These are phyloP conservation scores for Myriangium duriaei DNA, from an alignment of 2,329 filamentous ascomycete species.

Conservation along the genomic window DNA sequence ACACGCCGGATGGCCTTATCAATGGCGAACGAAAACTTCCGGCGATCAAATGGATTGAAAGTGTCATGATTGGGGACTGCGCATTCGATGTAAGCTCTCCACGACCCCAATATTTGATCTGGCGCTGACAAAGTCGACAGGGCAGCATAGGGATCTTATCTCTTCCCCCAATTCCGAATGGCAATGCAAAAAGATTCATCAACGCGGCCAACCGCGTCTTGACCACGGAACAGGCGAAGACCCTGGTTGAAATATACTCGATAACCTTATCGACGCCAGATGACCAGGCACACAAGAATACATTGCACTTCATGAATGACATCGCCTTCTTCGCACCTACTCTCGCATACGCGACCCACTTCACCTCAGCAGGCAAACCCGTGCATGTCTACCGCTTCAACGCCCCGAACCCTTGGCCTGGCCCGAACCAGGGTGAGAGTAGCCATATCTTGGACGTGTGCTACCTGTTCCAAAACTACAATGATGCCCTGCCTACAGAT, in stretches of 20 bases:
- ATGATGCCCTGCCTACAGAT: slow-evolving; percentile 24
- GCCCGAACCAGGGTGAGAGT: slow-evolving; percentile 26
- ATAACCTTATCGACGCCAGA: slow-evolving; percentile 27
- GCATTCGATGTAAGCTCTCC: slow-evolving; percentile 28
- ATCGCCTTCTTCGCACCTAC: slow-evolving; percentile 35
- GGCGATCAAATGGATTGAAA: slow-evolving; percentile 28
- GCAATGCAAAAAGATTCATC: slow-evolving; percentile 25
- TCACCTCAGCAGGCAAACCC: slow-evolving; percentile 1
- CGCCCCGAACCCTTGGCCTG: slow-evolving; percentile 36
- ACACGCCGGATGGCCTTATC: slow-evolving; percentile 12
- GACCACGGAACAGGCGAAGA: slow-evolving; percentile 12
- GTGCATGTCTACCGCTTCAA: slow-evolving; percentile 34
- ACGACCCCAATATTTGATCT: neutral
- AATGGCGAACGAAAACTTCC: slow-evolving; percentile 8
- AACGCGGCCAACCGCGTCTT: slow-evolving; percentile 5
- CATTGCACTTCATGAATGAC: slow-evolving; percentile 35
- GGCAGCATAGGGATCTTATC: slow-evolving; percentile 16
- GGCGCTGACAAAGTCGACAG: neutral
- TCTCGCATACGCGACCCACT: slow-evolving; percentile 25
- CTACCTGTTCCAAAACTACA: slow-evolving; percentile 36
- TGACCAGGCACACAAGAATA: slow-evolving; percentile 26
- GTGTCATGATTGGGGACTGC: slow-evolving; percentile 37
- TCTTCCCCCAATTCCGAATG: slow-evolving; percentile 13
- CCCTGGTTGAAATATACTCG: slow-evolving; percentile 28
- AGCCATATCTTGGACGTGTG: slow-evolving; percentile 35